Base-by-base conservation (phyloP, 352 stramenopile species). In the Achlya hypogyna region DNA sequence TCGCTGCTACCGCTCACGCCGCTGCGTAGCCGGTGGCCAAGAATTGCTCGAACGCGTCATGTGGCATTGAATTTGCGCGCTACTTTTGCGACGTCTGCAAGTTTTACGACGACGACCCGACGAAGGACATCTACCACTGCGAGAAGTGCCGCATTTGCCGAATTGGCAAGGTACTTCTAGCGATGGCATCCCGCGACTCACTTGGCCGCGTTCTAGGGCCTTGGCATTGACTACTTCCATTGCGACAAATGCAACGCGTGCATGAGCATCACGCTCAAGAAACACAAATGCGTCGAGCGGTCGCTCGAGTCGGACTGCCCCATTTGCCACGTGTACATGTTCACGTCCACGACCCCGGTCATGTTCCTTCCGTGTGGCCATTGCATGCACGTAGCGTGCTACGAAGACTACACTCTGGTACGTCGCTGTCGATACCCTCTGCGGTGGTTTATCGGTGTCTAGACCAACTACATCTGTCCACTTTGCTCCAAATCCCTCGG, bases 231-330 rank as follows among this genome's bases (percentile, higher is more conserved):
- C 75, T 98, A 97, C 75, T 96, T 97, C 58, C 96, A 99, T 75
- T 99, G 96, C 73, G 98, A 99, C 81, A 84, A 88, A 0, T 99
- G 96, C 78, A 99, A 99, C 75, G 94, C 95, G 8, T 99, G 96
- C 74, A 97, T 99, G 72, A 97, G 87, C 69, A 85, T 91, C 66
- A 93, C 77, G 10, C 70, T 94, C 27, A 91, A 91, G 69, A 82
- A 88, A 51, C 93, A 98, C 77, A 95, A 96, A 62, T 98, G 95
- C 54, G 95, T 98, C 58, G 91, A 97, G 67, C 90, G 96, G 62
- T 94, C 89, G 42, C 79, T 98, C 28, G 91, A 98, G 74, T 96
- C 89, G 1, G 89, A 97, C 72, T 98, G 95, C 65, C 91, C 93
- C 4, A 98, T 98, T 65, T 98, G 95, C 78, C 86, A 97, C 72